These are phyloP conservation scores for Aspergillus mulundensis DNA, from an alignment of 495 filamentous ascomycete genomes.

Conservation along the genomic window DNA sequence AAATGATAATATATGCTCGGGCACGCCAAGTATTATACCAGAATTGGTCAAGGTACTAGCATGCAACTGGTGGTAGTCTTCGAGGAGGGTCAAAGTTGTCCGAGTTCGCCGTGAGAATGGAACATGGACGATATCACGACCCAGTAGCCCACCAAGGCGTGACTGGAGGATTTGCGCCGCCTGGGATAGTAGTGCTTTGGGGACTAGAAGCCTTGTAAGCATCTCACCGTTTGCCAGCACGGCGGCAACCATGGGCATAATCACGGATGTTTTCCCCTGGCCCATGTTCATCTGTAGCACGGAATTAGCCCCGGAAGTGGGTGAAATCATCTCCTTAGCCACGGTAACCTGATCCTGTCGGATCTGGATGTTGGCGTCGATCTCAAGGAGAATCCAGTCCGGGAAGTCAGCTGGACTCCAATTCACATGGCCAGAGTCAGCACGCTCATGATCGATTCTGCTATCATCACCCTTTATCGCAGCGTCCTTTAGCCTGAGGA, in stretches of 20 bases:
- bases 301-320: slow-evolving; percentile 38
- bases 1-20: slow-evolving; percentile 68
- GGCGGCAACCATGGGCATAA: slow-evolving; percentile 59
- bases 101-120: slow-evolving; percentile 29
- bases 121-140: slow-evolving; percentile 53
- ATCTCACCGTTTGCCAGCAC: slow-evolving; percentile 48
- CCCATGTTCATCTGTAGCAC: slow-evolving; percentile 75
- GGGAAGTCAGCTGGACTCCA: slow-evolving; percentile 49
- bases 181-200: slow-evolving; percentile 57
- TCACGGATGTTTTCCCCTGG: slow-evolving; percentile 66
- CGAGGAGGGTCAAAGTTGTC: not conserved
- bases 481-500: slow-evolving; percentile 37
- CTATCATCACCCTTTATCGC: slow-evolving; percentile 21
- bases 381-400: slow-evolving; percentile 58
- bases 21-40: slow-evolving; percentile 57
- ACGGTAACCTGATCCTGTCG: slow-evolving; percentile 57
- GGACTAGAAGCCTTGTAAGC: slow-evolving; percentile 57
- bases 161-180: slow-evolving; percentile 55
- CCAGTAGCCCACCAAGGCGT: slow-evolving; percentile 56
- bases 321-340: slow-evolving; percentile 52
- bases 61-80: slow-evolving; percentile 27
- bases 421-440: slow-evolving; percentile 50
- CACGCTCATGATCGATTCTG: slow-evolving; percentile 41
- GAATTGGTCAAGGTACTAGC: slow-evolving; percentile 37
- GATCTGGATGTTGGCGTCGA: slow-evolving; percentile 61